These are phyloP conservation scores for Epichloe scottii DNA, from an alignment of 2,329 filamentous ascomycete genomes.

Conservation along the genomic window DNA sequence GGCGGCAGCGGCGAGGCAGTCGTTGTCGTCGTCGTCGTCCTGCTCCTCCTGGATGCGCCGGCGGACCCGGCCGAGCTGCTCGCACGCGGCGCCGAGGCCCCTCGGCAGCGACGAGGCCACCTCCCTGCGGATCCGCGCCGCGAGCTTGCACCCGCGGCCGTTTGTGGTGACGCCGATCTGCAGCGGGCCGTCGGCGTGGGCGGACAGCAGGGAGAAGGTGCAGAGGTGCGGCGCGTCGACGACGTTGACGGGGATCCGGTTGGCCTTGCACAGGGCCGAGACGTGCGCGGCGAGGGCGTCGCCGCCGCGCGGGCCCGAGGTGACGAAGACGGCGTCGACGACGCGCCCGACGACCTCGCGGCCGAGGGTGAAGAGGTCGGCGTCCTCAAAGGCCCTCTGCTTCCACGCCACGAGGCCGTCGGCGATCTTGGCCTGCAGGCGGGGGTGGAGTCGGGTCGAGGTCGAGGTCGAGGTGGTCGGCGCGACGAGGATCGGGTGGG, in stretches of 20 bases:
- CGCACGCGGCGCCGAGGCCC: constrained; percentile 64
- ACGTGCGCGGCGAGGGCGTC: constrained; percentile 45
- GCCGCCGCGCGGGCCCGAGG: constrained; percentile 36
- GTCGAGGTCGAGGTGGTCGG: constrained; percentile 45
- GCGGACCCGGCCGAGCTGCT: constrained; percentile 61
- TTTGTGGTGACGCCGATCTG: constrained; percentile 95
- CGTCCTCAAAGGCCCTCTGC: constrained; percentile 52
- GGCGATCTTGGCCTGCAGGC: constrained; percentile 50
- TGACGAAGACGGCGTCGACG: constrained; percentile 90
- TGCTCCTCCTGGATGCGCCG: constrained; percentile 65
- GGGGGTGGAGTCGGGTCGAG: constrained; percentile 38
- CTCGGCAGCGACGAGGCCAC: constrained; percentile 68
- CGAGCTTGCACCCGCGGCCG: constrained; percentile 85
- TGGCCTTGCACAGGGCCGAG: constrained; percentile 59
- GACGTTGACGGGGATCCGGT: constrained; percentile 87
- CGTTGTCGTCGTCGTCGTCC: constrained; percentile 9
- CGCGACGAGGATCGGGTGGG: constrained; percentile 66
- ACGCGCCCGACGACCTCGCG: constrained; percentile 62
- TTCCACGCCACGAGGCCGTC: constrained; percentile 55
- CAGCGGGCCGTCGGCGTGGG: constrained; percentile 77
- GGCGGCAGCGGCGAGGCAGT: not conserved
- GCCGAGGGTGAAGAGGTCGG: constrained; percentile 65
- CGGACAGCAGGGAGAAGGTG: constrained; percentile 81
- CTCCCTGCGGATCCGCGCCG: constrained; percentile 77
- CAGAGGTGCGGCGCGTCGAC: constrained; percentile 77